A percentile compares a stretch with the other conserved stretches of the same genome.
Evolutionary conservation across 1,284 basidiomycete genomes (phyloP).

Genomic region (Puccinia horiana): DNA sequence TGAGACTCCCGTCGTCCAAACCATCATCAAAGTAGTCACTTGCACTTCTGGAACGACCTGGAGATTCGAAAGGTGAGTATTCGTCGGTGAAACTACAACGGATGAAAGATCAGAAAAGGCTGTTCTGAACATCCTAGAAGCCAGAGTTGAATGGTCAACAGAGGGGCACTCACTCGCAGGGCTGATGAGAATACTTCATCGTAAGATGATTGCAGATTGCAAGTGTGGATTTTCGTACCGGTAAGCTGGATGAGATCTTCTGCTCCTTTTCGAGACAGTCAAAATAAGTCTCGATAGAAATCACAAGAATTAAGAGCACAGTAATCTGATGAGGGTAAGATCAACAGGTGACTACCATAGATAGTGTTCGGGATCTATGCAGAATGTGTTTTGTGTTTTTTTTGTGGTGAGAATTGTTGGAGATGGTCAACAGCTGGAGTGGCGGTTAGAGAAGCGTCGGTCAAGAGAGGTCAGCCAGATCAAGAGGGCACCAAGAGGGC

Average conservation of each 20-base stretch:
- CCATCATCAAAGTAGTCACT: conserved; percentile 23
- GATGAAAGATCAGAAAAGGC: background rate
- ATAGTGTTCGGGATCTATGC: too few species aligned
- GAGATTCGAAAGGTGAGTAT: background rate
- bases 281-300: too few species aligned
- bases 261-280: background rate
- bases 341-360: too few species aligned
- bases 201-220: background rate
- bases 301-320: too few species aligned
- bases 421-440: too few species aligned
- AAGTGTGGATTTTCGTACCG: background rate
- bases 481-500: too few species aligned
- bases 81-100: background rate
- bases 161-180: background rate
- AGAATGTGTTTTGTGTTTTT: too few species aligned
- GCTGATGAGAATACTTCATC: background rate
- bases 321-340: too few species aligned
- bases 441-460: too few species aligned
- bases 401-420: too few species aligned
- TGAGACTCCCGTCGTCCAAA: conserved; percentile 12
- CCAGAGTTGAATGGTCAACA: background rate
- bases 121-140: background rate
- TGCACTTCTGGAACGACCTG: background rate
- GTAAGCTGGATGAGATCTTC: background rate
- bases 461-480: too few species aligned